A percentile compares a stretch with the other conserved stretches of the same genome.
phyloP scores from a whole-genome alignment of 805 yeast species.

The Blastobotrys chiropterorum region DNA sequence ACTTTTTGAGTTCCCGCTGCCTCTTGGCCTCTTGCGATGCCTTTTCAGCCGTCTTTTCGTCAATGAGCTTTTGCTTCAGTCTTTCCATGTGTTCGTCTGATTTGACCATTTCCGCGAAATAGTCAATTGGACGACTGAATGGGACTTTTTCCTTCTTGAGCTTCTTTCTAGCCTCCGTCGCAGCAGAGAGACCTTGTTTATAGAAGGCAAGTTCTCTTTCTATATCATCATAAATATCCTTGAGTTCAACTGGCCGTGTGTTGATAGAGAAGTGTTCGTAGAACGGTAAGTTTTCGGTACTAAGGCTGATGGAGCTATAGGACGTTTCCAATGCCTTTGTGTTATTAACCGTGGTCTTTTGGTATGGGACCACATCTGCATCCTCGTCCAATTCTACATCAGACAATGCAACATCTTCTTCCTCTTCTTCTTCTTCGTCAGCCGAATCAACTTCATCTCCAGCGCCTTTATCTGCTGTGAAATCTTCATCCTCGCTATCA shows the following conservation, averaged over 20 bases:
- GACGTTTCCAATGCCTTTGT: constrained; percentile 52
- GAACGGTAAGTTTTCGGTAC: constrained; percentile 62
- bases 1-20: constrained; percentile 92
- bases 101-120: constrained; percentile 98
- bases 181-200: constrained; percentile 88
- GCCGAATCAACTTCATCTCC: constrained; percentile 41
- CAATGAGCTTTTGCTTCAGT: constrained; percentile 70
- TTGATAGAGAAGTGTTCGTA: constrained; percentile 77
- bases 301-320: constrained; percentile 32
- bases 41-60: constrained; percentile 65
- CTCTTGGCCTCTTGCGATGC: constrained; percentile 90
- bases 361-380: constrained; percentile 89
- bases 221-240: constrained; percentile 90
- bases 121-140: constrained; percentile 89
- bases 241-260: constrained; percentile 54
- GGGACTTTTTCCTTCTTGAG: constrained; percentile 65
- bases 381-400: constrained; percentile 92
- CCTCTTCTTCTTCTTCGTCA: constrained; percentile 57
- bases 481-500: constrained; percentile 34
- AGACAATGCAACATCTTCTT: constrained; percentile 78
- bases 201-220: constrained; percentile 93
- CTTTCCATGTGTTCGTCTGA: constrained; percentile 97
- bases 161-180: constrained; percentile 62
- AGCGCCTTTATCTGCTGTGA: constrained; percentile 40
- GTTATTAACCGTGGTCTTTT: constrained; percentile 84